These are phyloP conservation scores for Heliocybe sulcata DNA, from an alignment of 1,284 basidiomycete species.

Conservation along the genomic window DNA sequence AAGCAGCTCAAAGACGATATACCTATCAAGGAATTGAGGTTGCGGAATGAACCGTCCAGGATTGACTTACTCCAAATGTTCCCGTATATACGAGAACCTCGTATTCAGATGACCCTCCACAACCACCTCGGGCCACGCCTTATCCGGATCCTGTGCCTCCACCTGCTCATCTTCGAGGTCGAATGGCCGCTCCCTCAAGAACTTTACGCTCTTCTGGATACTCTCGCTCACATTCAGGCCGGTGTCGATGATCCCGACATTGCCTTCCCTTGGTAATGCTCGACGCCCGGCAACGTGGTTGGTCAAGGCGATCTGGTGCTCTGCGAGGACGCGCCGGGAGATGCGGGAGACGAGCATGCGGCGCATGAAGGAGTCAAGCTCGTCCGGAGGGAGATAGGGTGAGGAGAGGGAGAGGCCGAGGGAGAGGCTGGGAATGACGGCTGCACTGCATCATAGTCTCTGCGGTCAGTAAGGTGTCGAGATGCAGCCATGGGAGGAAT, in stretches of 20 bases:
- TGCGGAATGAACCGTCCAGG: neutral
- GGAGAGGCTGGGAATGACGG: conserved; percentile 72
- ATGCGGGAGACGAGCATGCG: conserved; percentile 90
- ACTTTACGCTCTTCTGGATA: conserved; percentile 58
- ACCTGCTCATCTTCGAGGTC: conserved; percentile 33
- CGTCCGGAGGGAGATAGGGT: conserved; percentile 68
- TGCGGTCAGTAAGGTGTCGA: conserved; percentile 8
- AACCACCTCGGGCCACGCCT: conserved; percentile 56
- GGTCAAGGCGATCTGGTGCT: conserved; percentile 85
- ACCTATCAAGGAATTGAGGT: conserved; percentile 34
- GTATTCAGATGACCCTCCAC: conserved; percentile 72
- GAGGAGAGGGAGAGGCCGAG: conserved; percentile 76
- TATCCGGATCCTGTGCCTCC: conserved; percentile 16
- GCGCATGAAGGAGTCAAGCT: conserved; percentile 83
- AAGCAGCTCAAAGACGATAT: conserved; percentile 83
- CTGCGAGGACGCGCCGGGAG: conserved; percentile 81
- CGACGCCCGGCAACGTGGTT: conserved; percentile 38
- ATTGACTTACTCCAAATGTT: conserved; percentile 72
- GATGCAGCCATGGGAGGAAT: conserved; percentile 12
- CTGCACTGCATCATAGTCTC: conserved; percentile 45
- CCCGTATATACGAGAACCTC: conserved; percentile 80
- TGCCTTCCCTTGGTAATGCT: conserved; percentile 35
- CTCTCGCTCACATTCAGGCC: conserved; percentile 64
- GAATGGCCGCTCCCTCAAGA: conserved; percentile 48
- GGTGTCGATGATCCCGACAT: conserved; percentile 86